Base-by-base conservation (phyloP, 345 rosid genomes). In the Aquilaria yunnanensis region DNA sequence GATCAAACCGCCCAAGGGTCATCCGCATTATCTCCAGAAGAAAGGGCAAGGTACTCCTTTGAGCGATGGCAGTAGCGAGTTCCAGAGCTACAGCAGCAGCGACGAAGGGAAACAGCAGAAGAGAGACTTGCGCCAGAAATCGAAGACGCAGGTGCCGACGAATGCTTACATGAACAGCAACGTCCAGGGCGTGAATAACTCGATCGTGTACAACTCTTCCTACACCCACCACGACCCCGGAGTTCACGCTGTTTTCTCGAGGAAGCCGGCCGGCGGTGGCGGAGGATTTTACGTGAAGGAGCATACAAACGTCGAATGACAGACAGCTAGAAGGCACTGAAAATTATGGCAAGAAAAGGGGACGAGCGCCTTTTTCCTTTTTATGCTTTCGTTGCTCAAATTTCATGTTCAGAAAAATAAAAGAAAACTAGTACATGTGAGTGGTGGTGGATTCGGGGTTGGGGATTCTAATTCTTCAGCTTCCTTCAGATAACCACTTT, bases 131-230 rank as follows among this genome's bases (percentile, higher is more conserved):
- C 70, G 33, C 50, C 53, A 46, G 11, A 74, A 57, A 66, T 68
- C 68, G 46, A 64, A 64, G 57, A 48, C 67, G 45, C 54, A 3
- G 48, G 13, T 9, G 14, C 95, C 90, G 0, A 74, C 69, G 83
- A 80, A 66, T 46, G 78, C 91, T 41, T 88, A 70, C 58, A 70
- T 65, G 85, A 93, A 93, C 66, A 90, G 97, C 73, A 90, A 93
- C 31, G 98, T 88, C 51, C 97, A 93, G 72, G 89, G 87, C 63
- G 72, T 90, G 65, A 93, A 90, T 74, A 93, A 86, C 76, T 93
- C 98, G 7, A 81, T 93, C 16, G 66, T 90, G 50, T 83, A 53
- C 77, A 76, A 86, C 30, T 80, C 96, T 56, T 67, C 86, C 1
- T 83, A 84, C 67, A 74, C 71, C 60, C 86, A 85, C 74, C 85